Base-by-base conservation (phyloP, 192 early-diverging fungal genomes). In the Pilaira anomala region DNA sequence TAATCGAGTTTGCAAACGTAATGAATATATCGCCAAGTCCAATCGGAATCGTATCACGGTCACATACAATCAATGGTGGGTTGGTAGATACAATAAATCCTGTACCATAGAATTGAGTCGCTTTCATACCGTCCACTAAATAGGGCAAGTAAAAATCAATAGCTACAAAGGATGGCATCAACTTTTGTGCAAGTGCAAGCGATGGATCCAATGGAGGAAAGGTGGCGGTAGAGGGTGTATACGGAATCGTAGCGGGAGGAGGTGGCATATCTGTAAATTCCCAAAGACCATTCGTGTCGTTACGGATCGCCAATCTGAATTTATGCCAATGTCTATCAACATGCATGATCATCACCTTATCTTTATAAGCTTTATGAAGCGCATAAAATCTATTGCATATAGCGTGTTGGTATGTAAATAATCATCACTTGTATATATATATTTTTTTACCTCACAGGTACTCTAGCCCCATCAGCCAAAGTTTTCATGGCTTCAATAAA, bases 281-380 rank as follows among this genome's bases (percentile, higher is more conserved):
- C 95, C 95, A 98, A 9, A 83, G 69, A 5, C 95, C 95, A 16
- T 89, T 91, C 13, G 63, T 76, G 81, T 80, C 82, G 77, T 93
- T 89, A 63, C 95, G 83, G 3, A 77, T 67, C 19, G 91, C 89
- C 63, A 94, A 52, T 60, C 90, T 76, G 73, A 93, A 92, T 42
- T 78, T 80, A 64, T 85, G 82, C 94, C 94, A 98, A 68, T 94
- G 93, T 58, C 91, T 79, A 67, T 94, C 88, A 7, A 94, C 86
- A 58, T 82, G 86, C 78, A 94, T 91, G 48, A 98, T 88, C 67
- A 84, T 83, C 13, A 98, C 81, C 46, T 83, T 85, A 55, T 89
- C 86, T 28, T 87, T 87, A 75, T 95, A 86, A 7, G 91, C 85
- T 60, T 92, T 88, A 18, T 83, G 86, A 11, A 98, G 84, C 8